phyloP scores from a whole-genome alignment of 306 rosid genomes.

The Quillaja saponaria region DNA sequence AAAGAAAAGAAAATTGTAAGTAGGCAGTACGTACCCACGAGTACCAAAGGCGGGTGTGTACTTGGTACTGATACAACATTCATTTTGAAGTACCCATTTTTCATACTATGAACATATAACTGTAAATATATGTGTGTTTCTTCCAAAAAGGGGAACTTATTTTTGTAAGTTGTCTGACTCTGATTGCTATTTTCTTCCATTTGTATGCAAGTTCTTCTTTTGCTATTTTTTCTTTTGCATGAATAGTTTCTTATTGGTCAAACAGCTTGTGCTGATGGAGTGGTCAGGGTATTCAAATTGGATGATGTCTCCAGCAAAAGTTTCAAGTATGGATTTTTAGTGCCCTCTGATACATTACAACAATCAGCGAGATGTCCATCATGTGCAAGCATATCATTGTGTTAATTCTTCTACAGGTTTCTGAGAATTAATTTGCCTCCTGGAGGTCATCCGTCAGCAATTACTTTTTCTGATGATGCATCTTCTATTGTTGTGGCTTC shows the following conservation, averaged over 20 bases:
- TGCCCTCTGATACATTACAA: constrained; percentile 20
- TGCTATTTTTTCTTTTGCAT: too few relatives aligned
- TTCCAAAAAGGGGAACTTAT: too few relatives aligned
- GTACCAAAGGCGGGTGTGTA: too few relatives aligned
- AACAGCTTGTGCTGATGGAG: constrained; percentile 95
- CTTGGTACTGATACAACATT: too few relatives aligned
- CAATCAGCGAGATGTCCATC: constrained; percentile 20
- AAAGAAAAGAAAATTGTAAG: too few relatives aligned
- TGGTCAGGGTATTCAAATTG: constrained; percentile 87
- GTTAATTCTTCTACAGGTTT: constrained; percentile 59
- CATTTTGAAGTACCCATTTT: too few relatives aligned
- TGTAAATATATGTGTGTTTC: too few relatives aligned
- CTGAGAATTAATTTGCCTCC: constrained; percentile 79
- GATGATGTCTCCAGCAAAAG: constrained; percentile 94
- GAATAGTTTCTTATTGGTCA: background rate
- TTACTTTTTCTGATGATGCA: constrained; percentile 63
- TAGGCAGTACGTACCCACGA: too few relatives aligned
- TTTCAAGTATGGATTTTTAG: constrained; percentile 69
- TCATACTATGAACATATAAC: too few relatives aligned
- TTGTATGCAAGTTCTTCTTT: too few relatives aligned
- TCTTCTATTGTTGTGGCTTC: constrained; percentile 82
- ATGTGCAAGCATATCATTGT: constrained; percentile 27
- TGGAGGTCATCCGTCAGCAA: constrained; percentile 88
- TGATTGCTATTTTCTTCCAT: too few relatives aligned
- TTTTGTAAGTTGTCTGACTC: too few relatives aligned